Evolutionary conservation across 2,329 filamentous ascomycete genomes (phyloP), one percentile per base, ranked within the genome.

Genomic region (Didymella pomorum): DNA sequence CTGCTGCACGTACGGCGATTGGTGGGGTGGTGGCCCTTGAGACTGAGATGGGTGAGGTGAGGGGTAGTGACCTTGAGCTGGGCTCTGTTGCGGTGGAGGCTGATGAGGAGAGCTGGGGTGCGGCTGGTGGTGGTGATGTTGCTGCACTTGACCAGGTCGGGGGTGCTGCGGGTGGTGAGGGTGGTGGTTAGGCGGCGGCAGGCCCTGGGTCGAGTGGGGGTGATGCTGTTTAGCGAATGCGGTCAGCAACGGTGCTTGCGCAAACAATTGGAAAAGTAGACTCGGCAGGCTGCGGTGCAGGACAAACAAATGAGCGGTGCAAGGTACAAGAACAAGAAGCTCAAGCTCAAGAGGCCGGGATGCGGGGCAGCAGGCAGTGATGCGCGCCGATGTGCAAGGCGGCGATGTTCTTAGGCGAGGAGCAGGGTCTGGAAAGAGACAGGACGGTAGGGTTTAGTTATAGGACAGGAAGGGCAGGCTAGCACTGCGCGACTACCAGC

Each of bases 141-240:
- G 81, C 65, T 90, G 89, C 70, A 91, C 87, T 71, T 91, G 88
- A 71, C 88, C 85, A 64, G 89, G 87, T 76, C 90, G 84, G 76
- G 45, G 28, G 29, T 47, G 45, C n/a, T 58, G 56, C 5, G 56
- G 56, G n/a, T 53, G 56, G 50, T 89, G 72, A 57, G 69, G 72
- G 50, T 74, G 84, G 74, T 90, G 82, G 69, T 83, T 81, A 62
- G 81, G 81, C 72, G 82, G 79, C 71, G 87, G 86, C 79, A 88
- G 87, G 85, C 88, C 89, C 83, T 90, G 87, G 79, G 87, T 87
- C 78, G 89, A 86, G 82, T 90, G 88, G 81, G 87, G 84, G 82
- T 90, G 89, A 85, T 91, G 89, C 88, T 92, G 86, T 71, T 66
- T 66, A 61, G 61, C 52, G 60, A 56, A 62, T 46, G 56, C 62